Evolutionary conservation across 352 stramenopile genomes (phyloP).

Genomic region (Phytophthora pluvialis): DNA sequence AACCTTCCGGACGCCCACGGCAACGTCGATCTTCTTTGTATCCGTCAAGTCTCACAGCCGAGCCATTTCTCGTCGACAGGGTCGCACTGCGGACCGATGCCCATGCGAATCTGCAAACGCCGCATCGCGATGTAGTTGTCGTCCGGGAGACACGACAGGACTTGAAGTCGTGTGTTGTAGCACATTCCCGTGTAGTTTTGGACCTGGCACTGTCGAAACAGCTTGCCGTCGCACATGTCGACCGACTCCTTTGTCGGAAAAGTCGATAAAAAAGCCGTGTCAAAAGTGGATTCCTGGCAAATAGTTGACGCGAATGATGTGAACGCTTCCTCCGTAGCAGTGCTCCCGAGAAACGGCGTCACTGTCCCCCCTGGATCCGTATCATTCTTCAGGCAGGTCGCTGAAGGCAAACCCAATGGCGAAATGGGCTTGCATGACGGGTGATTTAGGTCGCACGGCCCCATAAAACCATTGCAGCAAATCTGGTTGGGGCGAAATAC

Average conservation of each 20-base stretch:
- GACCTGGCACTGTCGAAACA: conserved; percentile 16
- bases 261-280: not conserved
- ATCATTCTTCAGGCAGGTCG: conserved; percentile 11
- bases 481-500: conserved; percentile 10
- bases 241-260: conserved; percentile 14
- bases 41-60: too few species aligned
- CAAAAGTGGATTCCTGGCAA: conserved; percentile 14
- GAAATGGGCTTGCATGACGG: conserved; percentile 20
- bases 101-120: conserved; percentile 22
- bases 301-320: conserved; percentile 12
- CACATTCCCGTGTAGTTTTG: conserved; percentile 16
- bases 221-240: conserved; percentile 21
- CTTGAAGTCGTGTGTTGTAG: conserved; percentile 28
- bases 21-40: too few species aligned
- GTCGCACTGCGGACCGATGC: too few species aligned
- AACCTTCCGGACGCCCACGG: too few species aligned
- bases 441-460: conserved; percentile 29
- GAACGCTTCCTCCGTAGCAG: conserved; percentile 9
- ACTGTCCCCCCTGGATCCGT: not conserved
- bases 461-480: conserved; percentile 49
- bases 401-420: not conserved
- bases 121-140: conserved; percentile 29
- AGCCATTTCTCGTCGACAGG: too few species aligned
- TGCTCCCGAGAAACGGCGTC: conserved; percentile 6
- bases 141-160: conserved; percentile 29